Conservation (phyloP, 2,329 filamentous ascomycete genomes). For the Pleoardoris graminearum region DNA sequence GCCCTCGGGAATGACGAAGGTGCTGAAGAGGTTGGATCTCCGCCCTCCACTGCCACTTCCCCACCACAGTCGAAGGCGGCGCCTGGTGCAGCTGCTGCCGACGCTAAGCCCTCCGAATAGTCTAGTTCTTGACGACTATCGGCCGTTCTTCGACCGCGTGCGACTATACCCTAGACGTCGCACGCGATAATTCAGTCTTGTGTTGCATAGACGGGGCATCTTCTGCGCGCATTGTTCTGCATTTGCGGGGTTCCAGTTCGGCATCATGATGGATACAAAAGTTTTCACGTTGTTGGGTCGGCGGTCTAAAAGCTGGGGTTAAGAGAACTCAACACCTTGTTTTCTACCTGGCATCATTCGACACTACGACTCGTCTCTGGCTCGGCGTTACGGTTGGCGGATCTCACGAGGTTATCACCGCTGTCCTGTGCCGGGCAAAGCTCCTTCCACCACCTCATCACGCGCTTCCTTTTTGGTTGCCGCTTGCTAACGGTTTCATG, state of each 20-base stretch:
- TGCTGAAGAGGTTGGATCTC: constrained; percentile 63
- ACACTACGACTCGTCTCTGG: constrained; percentile 13
- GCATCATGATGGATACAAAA: constrained; percentile 25
- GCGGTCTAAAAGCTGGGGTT: constrained; percentile 17
- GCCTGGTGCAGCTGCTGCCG: constrained; percentile 24
- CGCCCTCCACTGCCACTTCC: constrained; percentile 69
- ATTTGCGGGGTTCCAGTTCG: constrained; percentile 39
- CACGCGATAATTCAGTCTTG: constrained; percentile 45
- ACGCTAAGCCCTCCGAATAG: constrained; percentile 45
- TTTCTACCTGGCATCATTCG: constrained; percentile 9
- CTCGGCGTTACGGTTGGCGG: constrained; percentile 13
- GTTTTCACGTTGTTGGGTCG: constrained; percentile 24
- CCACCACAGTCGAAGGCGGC: constrained; percentile 63
- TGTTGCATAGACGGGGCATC: constrained; percentile 48
- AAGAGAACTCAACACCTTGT: constrained; percentile 15
- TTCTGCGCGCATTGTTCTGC: constrained; percentile 45
- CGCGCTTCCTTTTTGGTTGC: constrained; percentile 1
- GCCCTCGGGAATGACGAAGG: constrained; percentile 60
- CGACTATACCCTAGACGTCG: constrained; percentile 41
- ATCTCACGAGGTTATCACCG: constrained; percentile 3
- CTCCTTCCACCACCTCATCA: constrained; percentile 1
- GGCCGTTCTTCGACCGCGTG: constrained; percentile 36
- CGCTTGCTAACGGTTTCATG: constrained; percentile 2
- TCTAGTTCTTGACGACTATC: constrained; percentile 33
- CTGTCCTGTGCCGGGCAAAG: constrained; percentile 1